Conservation (phyloP, 1,139 yeast genomes). For the Zhuliangozyma blackwelliae region DNA sequence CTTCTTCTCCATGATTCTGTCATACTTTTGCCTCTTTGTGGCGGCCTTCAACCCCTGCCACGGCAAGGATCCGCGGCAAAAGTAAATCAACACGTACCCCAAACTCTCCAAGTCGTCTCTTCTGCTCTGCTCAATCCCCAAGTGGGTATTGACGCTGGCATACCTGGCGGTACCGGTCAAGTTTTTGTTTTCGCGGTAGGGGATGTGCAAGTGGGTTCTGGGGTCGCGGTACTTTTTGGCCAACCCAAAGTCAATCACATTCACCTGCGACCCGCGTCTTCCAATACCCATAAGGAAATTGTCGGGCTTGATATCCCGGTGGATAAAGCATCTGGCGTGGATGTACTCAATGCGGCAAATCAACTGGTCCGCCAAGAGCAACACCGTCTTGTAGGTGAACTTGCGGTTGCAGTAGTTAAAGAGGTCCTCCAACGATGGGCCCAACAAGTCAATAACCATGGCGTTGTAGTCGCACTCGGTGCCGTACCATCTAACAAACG, state of each 20-base stretch:
- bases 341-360: constrained; percentile 92
- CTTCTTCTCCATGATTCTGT: constrained; percentile 93
- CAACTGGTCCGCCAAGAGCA: constrained; percentile 89
- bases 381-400: constrained; percentile 89
- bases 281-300: constrained; percentile 97
- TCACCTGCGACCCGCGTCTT: constrained; percentile 89
- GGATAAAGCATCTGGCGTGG: constrained; percentile 93
- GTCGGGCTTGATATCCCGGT: constrained; percentile 91
- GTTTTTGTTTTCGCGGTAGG: constrained; percentile 93
- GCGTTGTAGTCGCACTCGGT: constrained; percentile 96
- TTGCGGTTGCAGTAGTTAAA: constrained; percentile 94
- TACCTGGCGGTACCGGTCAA: constrained; percentile 97
- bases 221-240: constrained; percentile 97
- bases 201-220: constrained; percentile 91
- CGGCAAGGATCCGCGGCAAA: constrained; percentile 91
- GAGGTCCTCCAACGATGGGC: constrained; percentile 92
- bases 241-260: constrained; percentile 94
- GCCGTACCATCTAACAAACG: constrained; percentile 96
- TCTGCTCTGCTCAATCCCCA: constrained; percentile 95
- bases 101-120: constrained; percentile 95
- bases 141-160: constrained; percentile 91
- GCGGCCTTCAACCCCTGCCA: constrained; percentile 99
- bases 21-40: constrained; percentile 94
- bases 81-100: constrained; percentile 92
- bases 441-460: constrained; percentile 91